These are phyloP conservation scores for Excoecaria cochinchinensis DNA, from an alignment of 345 rosid genomes.

Conservation along the genomic window DNA sequence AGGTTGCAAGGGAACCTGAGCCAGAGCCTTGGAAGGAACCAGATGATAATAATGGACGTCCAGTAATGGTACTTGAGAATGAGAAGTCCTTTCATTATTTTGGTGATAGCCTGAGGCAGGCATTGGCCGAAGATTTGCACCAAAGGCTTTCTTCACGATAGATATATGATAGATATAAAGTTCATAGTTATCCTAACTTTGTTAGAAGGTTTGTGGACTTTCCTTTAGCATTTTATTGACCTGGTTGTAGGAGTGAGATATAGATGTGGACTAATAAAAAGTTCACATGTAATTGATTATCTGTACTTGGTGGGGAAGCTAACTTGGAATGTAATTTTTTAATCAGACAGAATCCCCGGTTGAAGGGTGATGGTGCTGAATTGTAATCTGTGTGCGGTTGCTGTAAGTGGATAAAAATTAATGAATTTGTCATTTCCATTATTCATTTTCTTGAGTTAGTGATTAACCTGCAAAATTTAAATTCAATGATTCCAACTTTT, in stretches of 20 bases:
- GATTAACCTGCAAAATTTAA: background rate
- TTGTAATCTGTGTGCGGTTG: background rate
- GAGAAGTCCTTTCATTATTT: conserved; percentile 79
- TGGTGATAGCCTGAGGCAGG: conserved; percentile 89
- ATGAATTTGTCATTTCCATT: background rate
- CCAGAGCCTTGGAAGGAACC: conserved; percentile 86
- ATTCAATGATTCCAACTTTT: background rate
- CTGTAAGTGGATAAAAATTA: background rate
- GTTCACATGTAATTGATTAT: conserved; percentile 10
- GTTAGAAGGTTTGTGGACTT: conserved; percentile 10
- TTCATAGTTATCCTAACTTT: conserved; percentile 24
- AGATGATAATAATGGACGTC: conserved; percentile 63
- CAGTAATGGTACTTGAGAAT: conserved; percentile 68
- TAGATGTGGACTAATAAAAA: conserved; percentile 21
- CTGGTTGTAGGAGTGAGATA: conserved; percentile 10
- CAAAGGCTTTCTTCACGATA: conserved; percentile 84
- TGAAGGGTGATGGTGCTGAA: background rate
- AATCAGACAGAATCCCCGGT: conserved; percentile 4
- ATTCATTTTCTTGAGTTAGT: background rate
- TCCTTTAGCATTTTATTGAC: background rate
- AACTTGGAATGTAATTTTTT: conserved; percentile 15
- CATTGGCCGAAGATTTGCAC: conserved; percentile 90
- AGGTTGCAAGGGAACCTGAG: conserved; percentile 95
- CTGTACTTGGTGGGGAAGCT: conserved; percentile 15
- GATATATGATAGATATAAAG: conserved; percentile 16